phyloP scores from a whole-genome alignment of 805 yeast species.

The Candida anglica region DNA sequence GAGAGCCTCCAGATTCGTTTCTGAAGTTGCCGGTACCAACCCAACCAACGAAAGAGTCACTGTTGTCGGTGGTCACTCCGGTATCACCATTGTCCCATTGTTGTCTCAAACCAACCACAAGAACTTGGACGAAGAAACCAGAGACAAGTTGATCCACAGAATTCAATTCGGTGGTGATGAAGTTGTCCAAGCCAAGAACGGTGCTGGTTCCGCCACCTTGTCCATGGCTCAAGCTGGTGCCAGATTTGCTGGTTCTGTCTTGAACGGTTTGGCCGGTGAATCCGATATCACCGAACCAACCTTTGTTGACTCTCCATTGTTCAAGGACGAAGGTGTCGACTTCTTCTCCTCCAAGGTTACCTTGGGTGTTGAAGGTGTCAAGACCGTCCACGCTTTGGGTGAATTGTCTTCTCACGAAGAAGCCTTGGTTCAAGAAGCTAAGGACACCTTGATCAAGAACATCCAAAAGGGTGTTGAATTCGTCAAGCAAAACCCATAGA shows the following conservation, averaged over 20 bases:
- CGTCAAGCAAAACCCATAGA: conserved; percentile 66
- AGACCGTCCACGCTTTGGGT: conserved; percentile 76
- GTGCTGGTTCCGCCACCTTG: conserved; percentile 90
- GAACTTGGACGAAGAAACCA: conserved; percentile 37
- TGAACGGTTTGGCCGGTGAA: conserved; percentile 63
- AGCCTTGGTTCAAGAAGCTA: conserved; percentile 75
- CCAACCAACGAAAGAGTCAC: conserved; percentile 75
- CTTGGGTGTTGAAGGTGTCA: conserved; percentile 88
- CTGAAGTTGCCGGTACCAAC: conserved; percentile 63
- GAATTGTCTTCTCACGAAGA: conserved; percentile 73
- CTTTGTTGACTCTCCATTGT: conserved; percentile 77
- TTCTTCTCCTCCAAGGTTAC: conserved; percentile 96
- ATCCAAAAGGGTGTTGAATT: conserved; percentile 91
- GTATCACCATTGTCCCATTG: conserved; percentile 92
- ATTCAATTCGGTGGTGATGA: conserved; percentile 97
- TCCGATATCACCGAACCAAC: conserved; percentile 63
- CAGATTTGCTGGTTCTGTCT: conserved; percentile 62
- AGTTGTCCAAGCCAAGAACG: conserved; percentile 89
- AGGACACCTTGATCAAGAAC: conserved; percentile 87
- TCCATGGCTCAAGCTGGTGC: conserved; percentile 95
- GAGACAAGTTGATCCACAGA: conserved; percentile 65
- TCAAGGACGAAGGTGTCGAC: conserved; percentile 84
- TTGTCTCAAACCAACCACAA: conserved; percentile 78
- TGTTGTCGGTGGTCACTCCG: conserved; percentile 97
- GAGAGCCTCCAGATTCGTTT: conserved; percentile 82